Conservation (phyloP, 257 asterid species). For the Gentiana straminea region DNA sequence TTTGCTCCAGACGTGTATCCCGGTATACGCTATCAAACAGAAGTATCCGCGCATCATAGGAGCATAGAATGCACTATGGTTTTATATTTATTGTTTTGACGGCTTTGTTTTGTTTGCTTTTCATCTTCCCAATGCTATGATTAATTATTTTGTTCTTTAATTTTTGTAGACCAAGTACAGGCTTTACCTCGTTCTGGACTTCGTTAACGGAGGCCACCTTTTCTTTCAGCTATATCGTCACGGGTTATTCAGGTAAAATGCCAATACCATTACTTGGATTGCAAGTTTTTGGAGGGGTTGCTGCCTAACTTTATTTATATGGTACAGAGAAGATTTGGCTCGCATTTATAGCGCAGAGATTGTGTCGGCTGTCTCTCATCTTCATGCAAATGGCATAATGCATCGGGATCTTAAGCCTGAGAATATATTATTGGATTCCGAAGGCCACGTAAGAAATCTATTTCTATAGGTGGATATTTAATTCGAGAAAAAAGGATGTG, state of each 20-base stretch:
- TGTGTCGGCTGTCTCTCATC: conserved; percentile 68
- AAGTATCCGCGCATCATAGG: too few relatives aligned
- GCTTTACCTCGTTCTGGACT: conserved; percentile 75
- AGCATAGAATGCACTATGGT: too few relatives aligned
- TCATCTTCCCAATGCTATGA: too few relatives aligned
- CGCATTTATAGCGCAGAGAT: conserved; percentile 72
- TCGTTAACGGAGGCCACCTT: conserved; percentile 84
- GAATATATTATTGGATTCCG: conserved; percentile 65
- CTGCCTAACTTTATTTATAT: not conserved
- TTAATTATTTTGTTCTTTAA: too few relatives aligned
- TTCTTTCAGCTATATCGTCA: conserved; percentile 78
- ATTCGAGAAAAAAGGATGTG: not conserved
- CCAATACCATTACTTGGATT: not conserved
- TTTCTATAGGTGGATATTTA: not conserved
- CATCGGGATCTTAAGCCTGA: conserved; percentile 88
- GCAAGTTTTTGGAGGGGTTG: conserved; percentile 1
- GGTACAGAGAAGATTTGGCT: conserved; percentile 66
- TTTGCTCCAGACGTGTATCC: too few relatives aligned
- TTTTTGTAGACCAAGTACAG: conserved; percentile 51
- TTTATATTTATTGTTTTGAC: too few relatives aligned
- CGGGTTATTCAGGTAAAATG: conserved; percentile 62
- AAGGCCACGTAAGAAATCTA: conserved; percentile 58
- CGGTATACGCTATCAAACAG: too few relatives aligned
- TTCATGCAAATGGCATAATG: conserved; percentile 63
- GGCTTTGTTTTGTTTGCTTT: too few relatives aligned